Base-by-base conservation (phyloP, 2,329 filamentous ascomycete genomes). In the Pseudocercospora vitis region DNA sequence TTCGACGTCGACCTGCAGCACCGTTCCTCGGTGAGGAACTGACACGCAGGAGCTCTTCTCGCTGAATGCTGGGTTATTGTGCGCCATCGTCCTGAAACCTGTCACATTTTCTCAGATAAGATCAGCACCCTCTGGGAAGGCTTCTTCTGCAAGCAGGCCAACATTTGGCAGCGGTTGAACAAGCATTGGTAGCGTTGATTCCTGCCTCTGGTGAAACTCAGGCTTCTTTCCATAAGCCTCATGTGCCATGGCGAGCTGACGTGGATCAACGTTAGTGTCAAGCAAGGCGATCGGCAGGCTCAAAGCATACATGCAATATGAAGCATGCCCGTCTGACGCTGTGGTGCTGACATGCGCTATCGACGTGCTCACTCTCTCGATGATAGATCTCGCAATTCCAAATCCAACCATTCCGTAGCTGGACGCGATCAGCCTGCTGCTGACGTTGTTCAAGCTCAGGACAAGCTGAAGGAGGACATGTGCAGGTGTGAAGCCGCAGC, bases 261-360 rank as follows among this genome's bases (percentile, higher is more conserved):
- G 26, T 7, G 26, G 26, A 6, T 7, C 26, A 29, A 29, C 5
- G 7, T 3, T 11, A 19, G 8, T 5, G 11, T 42, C 37, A 11
- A 9, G 7, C 37, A 47, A 32, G 19, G 44, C 44, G 5, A 31
- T 32, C 44, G 29, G 44, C 26, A 47, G 29, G 44, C 44, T 47
- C n/a, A 29, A 14, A 19, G 44, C 26, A 16, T 47, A 47, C 44
- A 47, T 47, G n/a, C 14, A 28, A 19, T 11, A 19, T 14, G 44
- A 47, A 7, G 23, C 23, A 6, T 29, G 28, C 29, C 44, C 44
- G 3, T 29, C 23, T 9, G 12, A 29, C 3, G 24, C 4, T 9
- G 11, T 47, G 7, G 44, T 47, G 11, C 11, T 47, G 23, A 47
- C 44, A 2, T 47, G 44, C 28, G 44, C 44, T 14, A 47, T 47